Percentiles rank a stretch among this genome's conserved stretches.
Evolutionary conservation across 2,329 filamentous ascomycete species (phyloP).

Genomic region (Trichoderma citrinoviride): DNA sequence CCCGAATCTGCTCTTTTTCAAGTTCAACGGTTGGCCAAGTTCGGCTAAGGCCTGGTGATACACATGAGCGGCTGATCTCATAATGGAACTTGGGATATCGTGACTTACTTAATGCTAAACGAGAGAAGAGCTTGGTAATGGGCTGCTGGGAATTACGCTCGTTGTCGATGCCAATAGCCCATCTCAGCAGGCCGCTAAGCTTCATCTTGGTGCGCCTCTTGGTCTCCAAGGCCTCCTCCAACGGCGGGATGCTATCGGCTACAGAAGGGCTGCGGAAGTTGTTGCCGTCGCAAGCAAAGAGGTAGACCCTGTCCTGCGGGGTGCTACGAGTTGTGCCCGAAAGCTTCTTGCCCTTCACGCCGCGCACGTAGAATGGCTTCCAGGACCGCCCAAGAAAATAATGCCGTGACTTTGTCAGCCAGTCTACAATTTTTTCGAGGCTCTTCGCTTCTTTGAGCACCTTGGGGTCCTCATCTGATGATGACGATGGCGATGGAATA

Average conservation of each 20-base stretch:
- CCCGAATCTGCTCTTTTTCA: slow-evolving; percentile 45
- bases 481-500: slow-evolving; percentile 44
- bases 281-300: slow-evolving; percentile 55
- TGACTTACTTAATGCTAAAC: slow-evolving; percentile 51
- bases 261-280: slow-evolving; percentile 34
- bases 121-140: slow-evolving; percentile 56
- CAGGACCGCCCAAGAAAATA: slow-evolving; percentile 47
- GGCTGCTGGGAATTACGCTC: slow-evolving; percentile 45
- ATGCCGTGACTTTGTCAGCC: slow-evolving; percentile 36
- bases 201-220: slow-evolving; percentile 36
- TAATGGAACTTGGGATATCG: background rate
- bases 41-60: slow-evolving; percentile 47
- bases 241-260: slow-evolving; percentile 25
- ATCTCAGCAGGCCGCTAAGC: slow-evolving; percentile 47
- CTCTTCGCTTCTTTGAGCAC: slow-evolving; percentile 34
- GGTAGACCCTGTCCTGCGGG: slow-evolving; percentile 38
- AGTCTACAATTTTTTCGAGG: slow-evolving; percentile 32
- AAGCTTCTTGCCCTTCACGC: slow-evolving; percentile 38
- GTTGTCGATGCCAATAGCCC: slow-evolving; percentile 48
- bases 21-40: slow-evolving; percentile 49
- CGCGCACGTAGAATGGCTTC: slow-evolving; percentile 47
- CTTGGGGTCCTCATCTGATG: slow-evolving; percentile 28
- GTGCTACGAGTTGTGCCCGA: slow-evolving; percentile 29
- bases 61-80: background rate
- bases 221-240: slow-evolving; percentile 27